These are phyloP conservation scores for Domatiomyces catenatus DNA, from an alignment of 2,329 filamentous ascomycete genomes.

Conservation along the genomic window DNA sequence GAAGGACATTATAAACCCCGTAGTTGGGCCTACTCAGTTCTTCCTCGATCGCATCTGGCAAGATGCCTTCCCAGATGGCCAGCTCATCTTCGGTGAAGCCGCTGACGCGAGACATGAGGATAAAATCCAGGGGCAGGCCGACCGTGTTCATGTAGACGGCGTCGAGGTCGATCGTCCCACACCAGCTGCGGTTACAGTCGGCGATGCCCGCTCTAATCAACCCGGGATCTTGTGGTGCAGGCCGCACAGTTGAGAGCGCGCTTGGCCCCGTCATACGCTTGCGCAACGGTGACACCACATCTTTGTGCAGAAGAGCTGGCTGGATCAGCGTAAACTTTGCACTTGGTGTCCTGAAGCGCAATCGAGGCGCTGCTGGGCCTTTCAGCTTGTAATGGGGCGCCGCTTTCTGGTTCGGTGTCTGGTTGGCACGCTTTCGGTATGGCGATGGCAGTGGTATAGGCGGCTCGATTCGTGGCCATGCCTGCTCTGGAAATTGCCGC, in stretches of 20 bases:
- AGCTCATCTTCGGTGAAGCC: conserved; percentile 16
- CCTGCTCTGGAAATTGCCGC: conserved; percentile 12
- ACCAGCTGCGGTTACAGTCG: conserved; percentile 14
- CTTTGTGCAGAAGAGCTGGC: conserved; percentile 14
- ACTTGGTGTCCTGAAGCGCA: conserved; percentile 15
- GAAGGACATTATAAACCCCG: conserved; percentile 16
- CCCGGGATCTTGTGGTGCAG: conserved; percentile 16
- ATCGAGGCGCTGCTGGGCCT: conserved; percentile 6
- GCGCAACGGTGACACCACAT: conserved; percentile 15
- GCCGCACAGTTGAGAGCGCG: conserved; percentile 15
- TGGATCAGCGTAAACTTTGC: conserved; percentile 12
- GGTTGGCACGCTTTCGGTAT: background rate
- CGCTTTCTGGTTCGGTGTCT: background rate
- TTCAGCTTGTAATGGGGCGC: background rate
- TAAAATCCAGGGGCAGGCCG: conserved; percentile 11
- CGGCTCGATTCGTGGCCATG: conserved; percentile 8
- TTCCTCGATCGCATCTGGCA: conserved; percentile 15
- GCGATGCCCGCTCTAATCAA: conserved; percentile 15
- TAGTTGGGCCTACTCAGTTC: conserved; percentile 9
- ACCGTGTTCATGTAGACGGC: conserved; percentile 8
- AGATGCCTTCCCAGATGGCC: conserved; percentile 11
- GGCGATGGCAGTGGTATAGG: conserved; percentile 6
- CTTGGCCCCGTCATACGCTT: conserved; percentile 17
- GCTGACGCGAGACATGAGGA: conserved; percentile 15
- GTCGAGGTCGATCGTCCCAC: conserved; percentile 17